Evolutionary conservation across 805 yeast genomes (phyloP).

Genomic region (Pichia manshurica): DNA sequence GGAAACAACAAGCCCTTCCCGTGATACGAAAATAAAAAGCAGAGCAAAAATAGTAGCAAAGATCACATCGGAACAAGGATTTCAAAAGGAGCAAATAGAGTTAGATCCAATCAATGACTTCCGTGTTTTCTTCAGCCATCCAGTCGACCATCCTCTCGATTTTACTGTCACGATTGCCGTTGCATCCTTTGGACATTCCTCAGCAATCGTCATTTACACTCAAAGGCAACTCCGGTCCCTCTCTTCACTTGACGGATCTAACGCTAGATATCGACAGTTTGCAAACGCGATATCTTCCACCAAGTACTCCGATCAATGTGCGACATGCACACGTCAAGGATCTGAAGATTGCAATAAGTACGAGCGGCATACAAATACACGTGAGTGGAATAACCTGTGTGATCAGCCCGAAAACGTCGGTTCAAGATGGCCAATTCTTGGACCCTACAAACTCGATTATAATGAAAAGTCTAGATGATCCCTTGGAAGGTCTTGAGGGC

Average conservation of each 20-base stretch:
- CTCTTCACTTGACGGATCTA: conserved; percentile 11
- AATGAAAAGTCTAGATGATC: conserved; percentile 8
- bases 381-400: conserved; percentile 7
- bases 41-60: too few species aligned
- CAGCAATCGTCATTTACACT: conserved; percentile 12
- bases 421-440: background rate
- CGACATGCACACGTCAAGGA: conserved; percentile 11
- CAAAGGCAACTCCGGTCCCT: conserved; percentile 9
- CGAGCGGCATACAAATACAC: conserved; percentile 10
- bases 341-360: conserved; percentile 9
- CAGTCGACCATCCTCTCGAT: conserved; percentile 13
- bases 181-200: conserved; percentile 13
- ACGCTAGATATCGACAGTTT: conserved; percentile 15
- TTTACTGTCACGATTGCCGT: conserved; percentile 13
- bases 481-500: conserved; percentile 50
- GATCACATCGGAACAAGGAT: too few species aligned
- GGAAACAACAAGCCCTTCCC: too few species aligned
- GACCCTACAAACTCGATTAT: conserved; percentile 8
- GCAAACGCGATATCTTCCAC: conserved; percentile 12
- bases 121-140: conserved; percentile 12
- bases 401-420: conserved; percentile 9
- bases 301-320: conserved; percentile 10
- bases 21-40: too few species aligned
- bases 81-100: too few species aligned
- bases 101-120: too few species aligned